Base-by-base conservation (phyloP, 2,329 filamentous ascomycete species). In the Neophaeococcomyces aloes region DNA sequence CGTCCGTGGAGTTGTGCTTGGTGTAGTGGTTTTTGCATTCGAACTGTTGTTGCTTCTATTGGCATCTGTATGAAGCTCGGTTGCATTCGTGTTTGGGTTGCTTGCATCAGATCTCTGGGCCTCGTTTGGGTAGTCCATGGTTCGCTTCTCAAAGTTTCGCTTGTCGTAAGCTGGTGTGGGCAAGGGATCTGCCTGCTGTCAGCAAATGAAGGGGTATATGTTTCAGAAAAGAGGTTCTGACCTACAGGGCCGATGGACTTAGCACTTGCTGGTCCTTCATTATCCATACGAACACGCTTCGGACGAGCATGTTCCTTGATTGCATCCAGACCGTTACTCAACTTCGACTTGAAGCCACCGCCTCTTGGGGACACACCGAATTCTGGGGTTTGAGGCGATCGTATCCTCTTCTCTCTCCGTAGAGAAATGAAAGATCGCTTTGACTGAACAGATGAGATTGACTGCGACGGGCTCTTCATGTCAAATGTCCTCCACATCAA, bases 111-210 rank as follows among this genome's bases (percentile, higher is more conserved):
- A n/a, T n/a, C n/a, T n/a, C n/a, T n/a, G n/a, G n/a, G n/a, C n/a
- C n/a, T n/a, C n/a, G n/a, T n/a, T n/a, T n/a, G n/a, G n/a, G n/a
- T n/a, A n/a, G n/a, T n/a, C n/a, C n/a, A n/a, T n/a, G n/a, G n/a
- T n/a, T n/a, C n/a, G n/a, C n/a, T n/a, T 41, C 29, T 41, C 38
- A n/a, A 41, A 41, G n/a, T 30, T 32, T 30, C 34, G 32, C 19
- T 41, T 41, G 30, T 41, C 38, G 29, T 41, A 41, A 2, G 38
- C 38, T 11, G 38, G 38, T 17, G 38, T 41, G 3, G 38, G 38
- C 38, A 41, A 3, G 8, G 38, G 38, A 33, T 14, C n/a, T n/a
- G n/a, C n/a, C n/a, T n/a, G n/a, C n/a, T n/a, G n/a, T n/a, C n/a
- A n/a, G n/a, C n/a, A n/a, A n/a, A n/a, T n/a, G n/a, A n/a, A n/a